Evolutionary conservation across 306 rosid species (phyloP), one percentile per base, ranked within the genome.

Genomic region (Aeschynomene evenia): DNA sequence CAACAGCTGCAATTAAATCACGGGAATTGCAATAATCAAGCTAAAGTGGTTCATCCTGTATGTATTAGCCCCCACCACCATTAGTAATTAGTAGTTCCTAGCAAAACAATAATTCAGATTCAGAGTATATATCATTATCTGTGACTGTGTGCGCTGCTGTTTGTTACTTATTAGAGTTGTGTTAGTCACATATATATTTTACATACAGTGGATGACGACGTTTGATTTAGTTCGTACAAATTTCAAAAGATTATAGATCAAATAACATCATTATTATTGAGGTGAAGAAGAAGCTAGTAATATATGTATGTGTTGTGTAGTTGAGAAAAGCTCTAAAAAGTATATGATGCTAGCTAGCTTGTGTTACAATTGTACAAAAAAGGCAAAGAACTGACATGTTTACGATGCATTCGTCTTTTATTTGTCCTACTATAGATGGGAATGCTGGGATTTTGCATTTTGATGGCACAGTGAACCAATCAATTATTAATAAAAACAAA

Each of bases 381-480:
- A 3, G 34, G 68, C 3, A 3, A 50, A 8, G 33, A 61, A 59
- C 0, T 15, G 67, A 53, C 34, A n/a, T 4, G 61, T 51, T 1
- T 40, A 56, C 16, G 5, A 70, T 24, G 67, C 58, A 61, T 51
- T 50, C 42, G 11, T 11, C 13, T 42, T 59, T 58, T 2, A 11
- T 26, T 59, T 59, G 56, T 45, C 14, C 18, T 2, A 67, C 49
- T 26, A 14, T 4, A 33, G 13, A 21, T 50, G 39, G 69, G 53
- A 61, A 60, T 16, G 13, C 21, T 15, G 33, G 29, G 6, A 24
- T 4, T 37, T 34, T 70, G 50, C 18, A 48, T 22, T 5, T 49
- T 72, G 62, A 60, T 60, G 66, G 37, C n/a, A 37, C 42, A 23
- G 42, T 39, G 53, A 70, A 54, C 20, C 26, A 23, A 63, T 31